A percentile compares a stretch with the other conserved stretches of the same genome.
Evolutionary conservation across 257 asterid species (phyloP).

Genomic region (Buddleja alternifolia): DNA sequence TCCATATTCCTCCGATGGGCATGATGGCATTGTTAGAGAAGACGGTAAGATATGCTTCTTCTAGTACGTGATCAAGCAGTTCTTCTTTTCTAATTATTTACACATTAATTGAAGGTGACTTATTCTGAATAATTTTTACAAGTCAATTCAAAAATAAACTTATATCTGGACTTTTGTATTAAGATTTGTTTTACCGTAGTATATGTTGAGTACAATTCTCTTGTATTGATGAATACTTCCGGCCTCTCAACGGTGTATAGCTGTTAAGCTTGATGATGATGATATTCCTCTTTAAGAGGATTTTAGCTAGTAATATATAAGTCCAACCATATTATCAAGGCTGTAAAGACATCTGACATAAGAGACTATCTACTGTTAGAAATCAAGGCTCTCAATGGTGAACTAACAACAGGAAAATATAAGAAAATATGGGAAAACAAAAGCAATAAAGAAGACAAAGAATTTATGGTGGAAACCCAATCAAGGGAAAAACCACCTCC

Average conservation of each 20-base stretch:
- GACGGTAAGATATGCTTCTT: slow-evolving; percentile 62
- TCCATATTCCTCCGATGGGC: slow-evolving; percentile 98
- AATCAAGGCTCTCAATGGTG: too few relatives aligned
- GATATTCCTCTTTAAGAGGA: background rate
- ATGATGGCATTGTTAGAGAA: slow-evolving; percentile 97
- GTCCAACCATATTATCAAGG: background rate
- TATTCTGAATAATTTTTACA: background rate
- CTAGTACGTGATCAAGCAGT: background rate
- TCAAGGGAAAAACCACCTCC: too few relatives aligned
- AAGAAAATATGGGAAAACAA: too few relatives aligned
- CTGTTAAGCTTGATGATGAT: background rate
- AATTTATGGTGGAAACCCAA: too few relatives aligned
- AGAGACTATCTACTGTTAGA: too few relatives aligned
- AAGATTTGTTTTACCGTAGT: background rate
- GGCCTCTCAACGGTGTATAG: background rate
- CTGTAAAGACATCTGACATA: background rate
- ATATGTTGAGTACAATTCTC: background rate
- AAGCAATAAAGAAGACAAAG: too few relatives aligned
- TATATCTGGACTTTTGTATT: background rate
- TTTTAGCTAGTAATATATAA: background rate
- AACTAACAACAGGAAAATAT: too few relatives aligned
- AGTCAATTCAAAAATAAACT: background rate
- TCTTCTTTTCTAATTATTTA: slow-evolving; percentile 6
- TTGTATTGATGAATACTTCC: background rate
- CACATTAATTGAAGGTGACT: background rate